Conservation (phyloP, 2,329 filamentous ascomycete species). For the Cytospora mali region DNA sequence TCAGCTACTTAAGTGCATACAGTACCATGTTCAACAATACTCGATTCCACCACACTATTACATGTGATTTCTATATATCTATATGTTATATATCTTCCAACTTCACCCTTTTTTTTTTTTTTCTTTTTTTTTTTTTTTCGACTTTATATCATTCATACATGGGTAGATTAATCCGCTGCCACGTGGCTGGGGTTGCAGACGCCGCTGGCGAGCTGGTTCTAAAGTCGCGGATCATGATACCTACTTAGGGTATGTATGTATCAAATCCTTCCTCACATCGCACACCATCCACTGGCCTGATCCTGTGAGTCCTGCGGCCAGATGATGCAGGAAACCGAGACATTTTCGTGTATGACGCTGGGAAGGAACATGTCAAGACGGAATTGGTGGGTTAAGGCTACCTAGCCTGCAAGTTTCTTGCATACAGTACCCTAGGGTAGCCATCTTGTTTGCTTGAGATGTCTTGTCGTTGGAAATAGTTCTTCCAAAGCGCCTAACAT, state of each 20-base stretch:
- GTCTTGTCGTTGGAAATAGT: not conserved
- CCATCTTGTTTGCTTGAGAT: not conserved
- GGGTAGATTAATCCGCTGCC: no score
- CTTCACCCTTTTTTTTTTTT: no score
- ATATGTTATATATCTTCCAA: no score
- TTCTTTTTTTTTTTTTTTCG: no score
- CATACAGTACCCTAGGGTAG: not conserved
- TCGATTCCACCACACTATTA: no score
- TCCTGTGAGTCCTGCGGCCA: conserved; percentile 16
- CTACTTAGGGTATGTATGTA: not conserved
- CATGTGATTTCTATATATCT: no score
- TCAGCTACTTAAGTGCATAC: no score
- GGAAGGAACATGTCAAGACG: not conserved
- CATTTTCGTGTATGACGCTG: conserved; percentile 13
- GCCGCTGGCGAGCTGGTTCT: not conserved
- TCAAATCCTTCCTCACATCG: conserved; percentile 1
- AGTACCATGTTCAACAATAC: no score
- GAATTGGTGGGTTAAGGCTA: not conserved
- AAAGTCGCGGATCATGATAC: not conserved
- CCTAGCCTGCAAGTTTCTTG: not conserved
- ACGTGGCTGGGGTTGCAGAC: not conserved
- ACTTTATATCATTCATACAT: no score
- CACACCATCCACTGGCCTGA: conserved; percentile 14
- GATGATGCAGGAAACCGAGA: conserved; percentile 19
- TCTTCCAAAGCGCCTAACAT: no score